Percentiles rank a stretch among this genome's conserved stretches.
Conservation (phyloP, 345 rosid genomes). For the Eucalyptus marginata region DNA sequence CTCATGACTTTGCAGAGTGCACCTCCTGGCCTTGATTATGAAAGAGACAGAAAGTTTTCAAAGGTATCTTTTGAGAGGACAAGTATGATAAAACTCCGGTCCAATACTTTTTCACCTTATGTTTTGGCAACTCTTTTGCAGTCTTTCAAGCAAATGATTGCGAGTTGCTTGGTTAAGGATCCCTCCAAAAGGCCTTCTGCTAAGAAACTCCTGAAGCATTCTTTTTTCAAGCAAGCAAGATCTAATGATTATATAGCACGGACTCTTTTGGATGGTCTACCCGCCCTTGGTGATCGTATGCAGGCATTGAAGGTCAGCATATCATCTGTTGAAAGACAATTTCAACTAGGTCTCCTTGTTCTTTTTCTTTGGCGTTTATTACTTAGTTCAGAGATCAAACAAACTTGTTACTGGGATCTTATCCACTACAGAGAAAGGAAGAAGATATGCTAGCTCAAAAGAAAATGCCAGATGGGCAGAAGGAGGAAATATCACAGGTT, state of each 20-base stretch:
- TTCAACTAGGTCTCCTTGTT: not conserved
- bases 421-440: constrained; percentile 65
- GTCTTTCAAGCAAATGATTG: constrained; percentile 99
- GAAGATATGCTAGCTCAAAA: constrained; percentile 98
- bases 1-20: constrained; percentile 99
- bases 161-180: constrained; percentile 97
- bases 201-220: constrained; percentile 68
- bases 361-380: not conserved
- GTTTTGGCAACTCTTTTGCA: constrained; percentile 7
- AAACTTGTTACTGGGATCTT: not conserved
- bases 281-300: constrained; percentile 91
- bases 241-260: constrained; percentile 77
- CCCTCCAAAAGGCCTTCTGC: constrained; percentile 93
- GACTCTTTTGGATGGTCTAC: constrained; percentile 80
- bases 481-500: constrained; percentile 96
- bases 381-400: not conserved
- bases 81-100: not conserved
- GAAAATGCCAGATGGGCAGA: constrained; percentile 95
- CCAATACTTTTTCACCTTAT: not conserved
- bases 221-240: constrained; percentile 97
- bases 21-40: constrained; percentile 95
- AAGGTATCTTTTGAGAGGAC: constrained; percentile 36
- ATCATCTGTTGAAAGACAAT: not conserved
- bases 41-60: constrained; percentile 90
- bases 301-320: constrained; percentile 67